A percentile compares a stretch with the other conserved stretches of the same genome.
phyloP scores from a whole-genome alignment of 768 basidiomycete species.

The Calvatia gigantea region DNA sequence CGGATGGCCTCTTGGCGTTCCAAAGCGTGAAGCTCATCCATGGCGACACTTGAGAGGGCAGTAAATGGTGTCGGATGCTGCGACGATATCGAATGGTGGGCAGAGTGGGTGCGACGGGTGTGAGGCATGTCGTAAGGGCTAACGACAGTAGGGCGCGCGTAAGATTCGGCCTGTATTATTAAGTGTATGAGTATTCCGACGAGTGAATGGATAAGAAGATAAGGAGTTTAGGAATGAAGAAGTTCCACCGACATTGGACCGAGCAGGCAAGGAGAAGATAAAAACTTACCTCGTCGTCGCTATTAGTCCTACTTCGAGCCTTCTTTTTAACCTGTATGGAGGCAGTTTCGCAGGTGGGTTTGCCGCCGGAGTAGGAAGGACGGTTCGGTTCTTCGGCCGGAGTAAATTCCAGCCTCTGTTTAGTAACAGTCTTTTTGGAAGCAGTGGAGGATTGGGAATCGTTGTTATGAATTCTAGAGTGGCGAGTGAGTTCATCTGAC shows the following conservation, averaged over 20 bases:
- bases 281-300: constrained; percentile 75
- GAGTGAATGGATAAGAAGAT: constrained; percentile 1
- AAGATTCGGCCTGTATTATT: constrained; percentile 44
- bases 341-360: constrained; percentile 11
- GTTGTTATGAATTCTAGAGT: constrained; percentile 88
- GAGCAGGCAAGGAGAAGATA: constrained; percentile 14
- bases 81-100: constrained; percentile 16
- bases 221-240: constrained; percentile 11
- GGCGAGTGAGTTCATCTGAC: constrained; percentile 97
- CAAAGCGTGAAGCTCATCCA: constrained; percentile 87
- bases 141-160: constrained; percentile 53
- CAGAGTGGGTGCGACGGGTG: constrained; percentile 26
- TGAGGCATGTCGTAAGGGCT: constrained; percentile 42
- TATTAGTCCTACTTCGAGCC: constrained; percentile 73
- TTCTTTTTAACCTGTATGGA: constrained; percentile 62
- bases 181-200: background rate
- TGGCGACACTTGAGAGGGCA: constrained; percentile 71
- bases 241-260: constrained; percentile 2
- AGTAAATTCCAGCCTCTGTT: constrained; percentile 16
- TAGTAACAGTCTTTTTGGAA: constrained; percentile 19
- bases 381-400: constrained; percentile 14
- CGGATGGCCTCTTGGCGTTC: constrained; percentile 83
- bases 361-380: background rate
- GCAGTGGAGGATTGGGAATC: constrained; percentile 31
- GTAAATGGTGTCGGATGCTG: constrained; percentile 53